Evolutionary conservation across 164 flowering plant genomes (phyloP), one percentile per base, ranked within the genome.

Genomic region (Chimonanthus praecox): DNA sequence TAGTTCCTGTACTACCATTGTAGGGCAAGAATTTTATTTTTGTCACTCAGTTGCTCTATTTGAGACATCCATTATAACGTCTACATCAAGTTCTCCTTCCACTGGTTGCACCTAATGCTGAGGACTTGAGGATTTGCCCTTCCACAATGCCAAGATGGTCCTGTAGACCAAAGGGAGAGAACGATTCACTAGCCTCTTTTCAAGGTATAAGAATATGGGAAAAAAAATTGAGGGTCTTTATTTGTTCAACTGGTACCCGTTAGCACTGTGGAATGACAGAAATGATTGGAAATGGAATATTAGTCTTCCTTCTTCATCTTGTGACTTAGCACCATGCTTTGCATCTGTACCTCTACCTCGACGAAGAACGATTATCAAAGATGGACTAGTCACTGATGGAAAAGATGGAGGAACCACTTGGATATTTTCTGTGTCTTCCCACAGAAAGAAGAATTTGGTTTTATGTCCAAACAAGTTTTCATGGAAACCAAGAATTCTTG

Each of bases 371-470:
- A 95, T 84, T 75, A 88, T 81, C 61, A 95, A 74, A 44, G 88
- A 79, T 61, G 98, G 99, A 82, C 99, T 95, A 46, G 96, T 97
- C 90, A 95, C 92, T 70, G 99, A 89, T 49, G 95, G 80, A 71
- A 95, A 77, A 70, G 92, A 84, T 43, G 98, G 94, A 71, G 97
- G 77, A 64, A 79, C 72, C 10, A 89, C 86, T 84, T 88, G 88
- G 78, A 92, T 88, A n/a, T 89, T 95, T 81, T 95, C 98, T 49
- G 91, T 88, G 75, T 95, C 99, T 82, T 91, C 98, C 98, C 99
- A 95, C 6, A 92, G 90, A 78, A 95, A 89, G 82, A 87, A 95
- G 84, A 95, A 95, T 47, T 85, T 95, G 11, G 96, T 92, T 83
- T 85, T 95, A 73, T 87, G 95, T 58, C 97, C 98, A 83, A 95